Base-by-base conservation (phyloP, 163 green algal genomes). In the Chlamydomonas reinhardtii region DNA sequence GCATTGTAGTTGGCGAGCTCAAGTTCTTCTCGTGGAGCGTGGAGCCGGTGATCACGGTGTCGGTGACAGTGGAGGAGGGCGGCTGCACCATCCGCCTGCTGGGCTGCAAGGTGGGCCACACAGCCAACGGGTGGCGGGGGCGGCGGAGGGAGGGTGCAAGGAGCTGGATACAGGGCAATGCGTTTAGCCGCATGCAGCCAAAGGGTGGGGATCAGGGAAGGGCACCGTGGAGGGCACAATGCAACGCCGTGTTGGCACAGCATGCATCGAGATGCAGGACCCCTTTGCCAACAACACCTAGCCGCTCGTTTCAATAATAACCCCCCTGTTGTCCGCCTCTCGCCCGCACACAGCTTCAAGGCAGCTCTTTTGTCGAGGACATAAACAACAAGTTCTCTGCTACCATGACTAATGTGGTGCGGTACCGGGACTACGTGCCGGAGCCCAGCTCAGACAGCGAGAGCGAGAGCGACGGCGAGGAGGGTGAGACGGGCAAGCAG, bases 341-440 rank as follows among this genome's bases (percentile, higher is more conserved):
- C 8, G 39, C 5, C 39, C 8, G 5, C 39, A 48, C 39, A 8
- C 88, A 95, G 91, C 91, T 96, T 20, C 80, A 94, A 72, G 95
- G 95, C 39, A 95, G 90, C 2, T 80, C 85, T 14, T 79, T 89
- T 0, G 91, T 95, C 16, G 78, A 93, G 48, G 88, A 92, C 27
- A 91, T 93, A 27, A 96, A 96, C 79, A 89, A 94, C 77, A 92
- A 91, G 34, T 97, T 97, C 84, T 82, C 84, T 14, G 95, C 94
- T 17, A 94, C 91, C 39, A 97, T 97, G 95, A 95, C 92, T 9
- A 97, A 97, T 74, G 86, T 93, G 35, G 95, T 97, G 65, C 90
- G 84, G 19, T 96, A 93, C 91, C 75, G 89, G 27, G 88, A 79
- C 59, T 76, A 65, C 37, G 68, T 84, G 9, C 69, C 77, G 15